Percentiles rank a stretch among this genome's conserved stretches.
Conservation (phyloP, 2,329 filamentous ascomycete genomes). For the Aureobasidium sp. region DNA sequence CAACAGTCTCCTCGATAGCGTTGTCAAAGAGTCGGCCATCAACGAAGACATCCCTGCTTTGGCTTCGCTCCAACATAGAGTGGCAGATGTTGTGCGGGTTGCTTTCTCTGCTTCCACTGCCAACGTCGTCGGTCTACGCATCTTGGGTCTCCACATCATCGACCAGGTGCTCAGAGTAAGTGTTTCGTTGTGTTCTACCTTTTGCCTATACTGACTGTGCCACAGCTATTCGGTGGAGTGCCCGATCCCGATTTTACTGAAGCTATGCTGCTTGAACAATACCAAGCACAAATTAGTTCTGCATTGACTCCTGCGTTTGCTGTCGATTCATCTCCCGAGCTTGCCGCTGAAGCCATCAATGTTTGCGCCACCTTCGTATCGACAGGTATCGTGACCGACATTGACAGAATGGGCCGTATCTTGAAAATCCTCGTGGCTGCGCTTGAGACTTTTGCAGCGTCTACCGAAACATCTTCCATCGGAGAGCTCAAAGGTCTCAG, state of each 20-base stretch:
- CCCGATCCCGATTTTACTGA: slow-evolving; percentile 98
- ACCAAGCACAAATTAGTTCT: slow-evolving; percentile 96
- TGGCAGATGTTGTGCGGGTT: slow-evolving; percentile 92
- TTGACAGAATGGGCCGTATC: slow-evolving; percentile 98
- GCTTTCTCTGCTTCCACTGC: slow-evolving; percentile 96
- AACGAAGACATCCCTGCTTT: slow-evolving; percentile 75
- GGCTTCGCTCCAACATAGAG: slow-evolving; percentile 67
- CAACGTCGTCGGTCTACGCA: slow-evolving; percentile 78
- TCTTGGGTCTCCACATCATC: slow-evolving; percentile 89
- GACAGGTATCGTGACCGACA: slow-evolving; percentile 92
- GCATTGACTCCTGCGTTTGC: slow-evolving; percentile 94
- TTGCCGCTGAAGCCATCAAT: slow-evolving; percentile 92
- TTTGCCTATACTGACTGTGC: neutral
- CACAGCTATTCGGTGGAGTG: slow-evolving; percentile 80
- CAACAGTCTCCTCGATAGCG: slow-evolving; percentile 70
- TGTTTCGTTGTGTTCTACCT: neutral
- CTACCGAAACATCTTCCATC: slow-evolving; percentile 75
- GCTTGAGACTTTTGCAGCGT: slow-evolving; percentile 80
- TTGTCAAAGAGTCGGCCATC: slow-evolving; percentile 69
- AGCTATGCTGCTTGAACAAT: slow-evolving; percentile 91
- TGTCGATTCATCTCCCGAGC: slow-evolving; percentile 87
- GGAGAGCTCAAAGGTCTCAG: slow-evolving; percentile 89
- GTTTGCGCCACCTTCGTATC: slow-evolving; percentile 98
- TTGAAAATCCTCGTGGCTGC: slow-evolving; percentile 87
- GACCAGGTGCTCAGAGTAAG: slow-evolving; percentile 73